phyloP scores from a whole-genome alignment of 2,329 filamentous ascomycete species.

The Colletotrichum zoysiae region DNA sequence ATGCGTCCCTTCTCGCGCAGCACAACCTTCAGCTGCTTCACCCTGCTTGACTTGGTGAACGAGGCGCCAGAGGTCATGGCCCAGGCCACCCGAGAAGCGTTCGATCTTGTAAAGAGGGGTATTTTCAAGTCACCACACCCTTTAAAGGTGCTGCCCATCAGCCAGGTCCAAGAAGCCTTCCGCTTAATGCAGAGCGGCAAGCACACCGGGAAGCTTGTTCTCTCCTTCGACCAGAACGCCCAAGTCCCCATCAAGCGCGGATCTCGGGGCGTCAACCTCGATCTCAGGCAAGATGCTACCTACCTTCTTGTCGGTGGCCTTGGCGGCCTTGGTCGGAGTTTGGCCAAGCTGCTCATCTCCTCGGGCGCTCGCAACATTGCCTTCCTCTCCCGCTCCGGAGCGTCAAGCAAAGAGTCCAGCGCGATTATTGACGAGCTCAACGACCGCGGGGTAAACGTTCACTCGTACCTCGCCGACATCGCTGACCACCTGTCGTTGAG shows the following conservation, averaged over 20 bases:
- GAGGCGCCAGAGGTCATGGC: slow-evolving; percentile 37
- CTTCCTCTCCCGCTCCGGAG: slow-evolving; percentile 47
- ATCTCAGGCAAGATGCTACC: slow-evolving; percentile 42
- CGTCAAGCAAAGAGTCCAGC: neutral
- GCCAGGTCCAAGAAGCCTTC: too few relatives aligned
- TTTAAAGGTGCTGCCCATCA: too few relatives aligned
- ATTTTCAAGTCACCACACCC: too few relatives aligned
- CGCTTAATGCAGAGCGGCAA: too few relatives aligned
- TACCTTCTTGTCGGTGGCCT: slow-evolving; percentile 50
- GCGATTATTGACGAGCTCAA: neutral
- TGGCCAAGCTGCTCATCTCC: slow-evolving; percentile 45
- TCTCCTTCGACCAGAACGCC: slow-evolving; percentile 1
- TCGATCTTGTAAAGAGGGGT: slow-evolving; percentile 2
- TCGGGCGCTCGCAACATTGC: slow-evolving; percentile 49
- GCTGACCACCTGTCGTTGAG: slow-evolving; percentile 36
- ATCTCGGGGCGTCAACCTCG: slow-evolving; percentile 41
- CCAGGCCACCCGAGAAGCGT: too few relatives aligned
- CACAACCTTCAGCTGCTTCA: slow-evolving; percentile 51
- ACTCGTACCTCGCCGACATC: slow-evolving; percentile 50
- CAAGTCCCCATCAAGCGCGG: too few relatives aligned
- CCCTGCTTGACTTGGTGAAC: slow-evolving; percentile 46
- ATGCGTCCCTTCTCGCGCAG: slow-evolving; percentile 58
- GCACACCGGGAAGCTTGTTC: too few relatives aligned
- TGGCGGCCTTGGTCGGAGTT: slow-evolving; percentile 46
- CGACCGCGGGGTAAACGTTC: slow-evolving; percentile 15